Evolutionary conservation across 257 asterid genomes (phyloP).

Genomic region (Galeopsis tetrahit): DNA sequence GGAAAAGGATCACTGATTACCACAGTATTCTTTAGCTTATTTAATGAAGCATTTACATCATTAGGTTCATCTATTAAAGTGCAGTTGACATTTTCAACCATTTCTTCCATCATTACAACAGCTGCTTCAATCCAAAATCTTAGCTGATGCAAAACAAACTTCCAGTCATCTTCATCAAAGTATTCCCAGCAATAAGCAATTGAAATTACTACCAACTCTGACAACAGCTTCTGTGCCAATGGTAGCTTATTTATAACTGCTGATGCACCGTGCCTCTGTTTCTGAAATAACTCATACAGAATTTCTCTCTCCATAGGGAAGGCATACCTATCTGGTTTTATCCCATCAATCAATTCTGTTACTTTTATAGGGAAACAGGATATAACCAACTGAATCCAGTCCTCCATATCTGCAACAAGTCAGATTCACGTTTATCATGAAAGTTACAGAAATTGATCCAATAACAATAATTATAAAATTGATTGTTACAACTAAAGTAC

Average conservation of each 20-base stretch:
- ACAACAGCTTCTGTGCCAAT: constrained; percentile 67
- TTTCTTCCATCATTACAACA: constrained; percentile 83
- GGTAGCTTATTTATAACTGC: constrained; percentile 78
- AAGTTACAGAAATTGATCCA: constrained; percentile 16
- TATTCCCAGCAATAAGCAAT: constrained; percentile 93
- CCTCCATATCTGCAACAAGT: constrained; percentile 75
- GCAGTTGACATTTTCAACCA: constrained; percentile 73
- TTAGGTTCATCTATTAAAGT: constrained; percentile 44
- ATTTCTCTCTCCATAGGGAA: constrained; percentile 59
- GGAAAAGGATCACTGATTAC: constrained; percentile 50
- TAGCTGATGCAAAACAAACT: constrained; percentile 68
- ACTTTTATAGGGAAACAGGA: constrained; percentile 79
- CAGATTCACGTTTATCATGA: constrained; percentile 32
- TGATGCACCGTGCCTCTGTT: constrained; percentile 75
- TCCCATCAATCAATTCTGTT: constrained; percentile 50
- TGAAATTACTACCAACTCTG: constrained; percentile 71
- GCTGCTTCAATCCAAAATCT: constrained; percentile 92
- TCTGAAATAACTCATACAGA: constrained; percentile 73
- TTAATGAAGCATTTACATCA: constrained; percentile 47
- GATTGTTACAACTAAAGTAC: constrained; percentile 21
- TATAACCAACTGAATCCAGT: constrained; percentile 81
- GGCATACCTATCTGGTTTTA: constrained; percentile 64
- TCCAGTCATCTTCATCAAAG: constrained; percentile 93
- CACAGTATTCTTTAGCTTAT: constrained; percentile 53
- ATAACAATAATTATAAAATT: constrained; percentile 14